A percentile compares a stretch with the other conserved stretches of the same genome.
These are phyloP conservation scores for Trichoderma sp. DNA, from an alignment of 2,329 filamentous ascomycete genomes.

Conservation along the genomic window DNA sequence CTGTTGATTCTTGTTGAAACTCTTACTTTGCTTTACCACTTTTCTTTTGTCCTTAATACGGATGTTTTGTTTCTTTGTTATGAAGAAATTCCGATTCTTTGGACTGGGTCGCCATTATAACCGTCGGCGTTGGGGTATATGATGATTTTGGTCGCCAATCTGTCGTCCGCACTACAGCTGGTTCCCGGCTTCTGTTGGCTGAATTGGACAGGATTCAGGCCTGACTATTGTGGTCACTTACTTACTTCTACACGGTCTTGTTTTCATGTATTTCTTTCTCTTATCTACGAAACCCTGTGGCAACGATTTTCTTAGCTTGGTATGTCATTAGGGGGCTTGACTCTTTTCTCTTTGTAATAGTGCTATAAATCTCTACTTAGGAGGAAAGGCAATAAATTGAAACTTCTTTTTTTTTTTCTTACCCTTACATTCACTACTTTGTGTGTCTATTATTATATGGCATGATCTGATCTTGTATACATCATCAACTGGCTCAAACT, in stretches of 20 bases:
- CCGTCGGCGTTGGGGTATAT: neutral
- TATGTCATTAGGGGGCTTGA: neutral
- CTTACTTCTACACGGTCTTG: neutral
- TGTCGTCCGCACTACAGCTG: neutral
- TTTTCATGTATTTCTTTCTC: neutral
- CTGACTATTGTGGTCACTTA: neutral
- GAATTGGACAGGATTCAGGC: neutral
- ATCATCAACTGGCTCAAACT: neutral
- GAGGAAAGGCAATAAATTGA: slow-evolving; percentile 10
- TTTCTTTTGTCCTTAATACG: neutral
- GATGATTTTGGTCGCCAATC: neutral
- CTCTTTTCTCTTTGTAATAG: neutral
- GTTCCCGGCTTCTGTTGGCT: neutral
- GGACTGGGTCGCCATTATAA: neutral
- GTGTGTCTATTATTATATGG: neutral
- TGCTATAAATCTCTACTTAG: neutral
- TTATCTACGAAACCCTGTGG: slow-evolving; percentile 2
- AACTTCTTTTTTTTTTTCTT: neutral
- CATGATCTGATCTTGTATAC: neutral
- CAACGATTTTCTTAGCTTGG: slow-evolving; percentile 1
- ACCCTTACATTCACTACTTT: neutral
- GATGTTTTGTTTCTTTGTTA: neutral
- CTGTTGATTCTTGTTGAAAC: neutral
- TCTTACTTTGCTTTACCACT: neutral
- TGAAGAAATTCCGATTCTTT: neutral